Evolutionary conservation across 1,284 basidiomycete genomes (phyloP), one percentile per base, ranked within the genome.

Genomic region (Ceratobasidium papillatum): DNA sequence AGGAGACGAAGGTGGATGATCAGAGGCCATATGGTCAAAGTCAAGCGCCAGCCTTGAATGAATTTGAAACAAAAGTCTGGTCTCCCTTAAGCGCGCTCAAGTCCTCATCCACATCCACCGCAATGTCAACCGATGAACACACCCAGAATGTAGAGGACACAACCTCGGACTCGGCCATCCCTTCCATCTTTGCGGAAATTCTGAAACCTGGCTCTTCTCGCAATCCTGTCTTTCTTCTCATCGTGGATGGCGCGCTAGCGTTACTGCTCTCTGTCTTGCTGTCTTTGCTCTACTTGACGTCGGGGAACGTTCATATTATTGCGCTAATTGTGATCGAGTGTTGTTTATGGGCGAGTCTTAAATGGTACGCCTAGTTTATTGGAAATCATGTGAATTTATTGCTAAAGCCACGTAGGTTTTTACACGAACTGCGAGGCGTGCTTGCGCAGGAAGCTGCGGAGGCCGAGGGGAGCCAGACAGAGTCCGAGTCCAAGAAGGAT

Each of bases 331-430:
- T 78, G 2, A 89, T 94, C 71, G 89, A 90, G 78, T 79, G 41
- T 89, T 34, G 86, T 84, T 49, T 94, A 49, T 94, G 91, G 92
- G 89, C 84, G 38, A 93, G 90, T 78, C 85, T 93, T 0, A 94
- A 94, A 83, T 94, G 92, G 92, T 91, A 79, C 64, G 85, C 79
- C 14, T 69, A 58, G 69, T 32, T 56, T 0, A 32, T 47, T 19
- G 52, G 58, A 65, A 14, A 56, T 36, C 59, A n/a, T 11, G 25
- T 2, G 2, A 17, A 9, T 27, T 1, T 19, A 54, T 41, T n/a
- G 54, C 63, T 69, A 32, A 72, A 43, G 2, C 34, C 12, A 41
- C 54, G 12, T 68, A 77, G 76, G 72, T 76, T 85, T 74, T 80
- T 85, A n/a, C 74, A 81, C 75, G 84, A 84, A 68, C 76, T 85